phyloP scores from a whole-genome alignment of 1,139 yeast species.

The Pichia sp. region DNA sequence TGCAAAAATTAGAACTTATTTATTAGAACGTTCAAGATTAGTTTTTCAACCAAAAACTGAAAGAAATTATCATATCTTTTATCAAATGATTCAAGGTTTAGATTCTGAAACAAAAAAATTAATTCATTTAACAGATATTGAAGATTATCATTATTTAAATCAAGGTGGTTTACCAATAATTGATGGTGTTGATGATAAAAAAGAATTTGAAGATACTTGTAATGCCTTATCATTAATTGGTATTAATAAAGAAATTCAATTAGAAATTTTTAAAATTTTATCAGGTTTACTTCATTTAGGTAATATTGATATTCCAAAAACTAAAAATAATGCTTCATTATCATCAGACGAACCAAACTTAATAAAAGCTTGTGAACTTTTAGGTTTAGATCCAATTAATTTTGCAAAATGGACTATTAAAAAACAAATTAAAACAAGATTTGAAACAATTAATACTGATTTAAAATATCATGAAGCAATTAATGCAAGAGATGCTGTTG shows the following conservation, averaged over 20 bases:
- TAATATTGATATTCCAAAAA: slow-evolving; percentile 80
- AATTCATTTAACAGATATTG: slow-evolving; percentile 57
- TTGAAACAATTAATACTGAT: slow-evolving; percentile 84
- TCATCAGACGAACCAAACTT: slow-evolving; percentile 83
- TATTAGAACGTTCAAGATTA: slow-evolving; percentile 86
- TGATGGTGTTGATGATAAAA: slow-evolving; percentile 73
- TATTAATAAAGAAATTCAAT: slow-evolving; percentile 52
- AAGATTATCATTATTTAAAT: slow-evolving; percentile 73
- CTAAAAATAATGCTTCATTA: slow-evolving; percentile 78
- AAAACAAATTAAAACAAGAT: slow-evolving; percentile 88
- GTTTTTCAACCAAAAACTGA: slow-evolving; percentile 88
- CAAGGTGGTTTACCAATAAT: slow-evolving; percentile 81
- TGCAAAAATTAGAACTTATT: slow-evolving; percentile 86
- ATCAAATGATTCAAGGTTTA: slow-evolving; percentile 82
- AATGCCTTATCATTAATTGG: slow-evolving; percentile 80
- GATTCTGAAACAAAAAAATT: slow-evolving; percentile 49
- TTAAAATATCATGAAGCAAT: slow-evolving; percentile 78
- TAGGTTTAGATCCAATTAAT: slow-evolving; percentile 67
- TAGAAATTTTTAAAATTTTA: slow-evolving; percentile 65
- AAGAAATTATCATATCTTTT: slow-evolving; percentile 92
- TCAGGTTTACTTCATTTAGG: slow-evolving; percentile 93
- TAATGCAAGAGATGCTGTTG: slow-evolving; percentile 93
- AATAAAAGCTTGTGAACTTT: slow-evolving; percentile 73
- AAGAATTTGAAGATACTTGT: slow-evolving; percentile 67
- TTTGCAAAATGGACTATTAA: slow-evolving; percentile 92